Evolutionary conservation across 345 rosid species (phyloP), one percentile per base, ranked within the genome.

Genomic region (Rhodamnia argentea): DNA sequence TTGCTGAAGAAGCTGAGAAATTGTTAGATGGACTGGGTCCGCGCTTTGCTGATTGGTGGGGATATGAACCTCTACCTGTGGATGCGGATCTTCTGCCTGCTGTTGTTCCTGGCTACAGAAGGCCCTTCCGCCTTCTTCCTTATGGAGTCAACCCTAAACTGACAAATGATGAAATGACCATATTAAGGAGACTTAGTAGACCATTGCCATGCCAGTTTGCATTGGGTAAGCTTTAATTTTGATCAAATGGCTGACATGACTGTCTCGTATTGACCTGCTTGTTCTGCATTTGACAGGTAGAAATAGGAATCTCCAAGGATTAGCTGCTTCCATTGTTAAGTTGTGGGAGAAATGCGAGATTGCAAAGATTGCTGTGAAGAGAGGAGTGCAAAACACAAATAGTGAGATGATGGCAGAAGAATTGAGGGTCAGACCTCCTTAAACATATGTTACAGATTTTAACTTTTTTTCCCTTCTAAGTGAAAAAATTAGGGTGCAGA

Each of bases 321-420:
- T 97, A 90, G 99, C 98, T 85, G 94, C 92, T 89, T 89, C 97
- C 16, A 90, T 96, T 81, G 87, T 95, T 87, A 96, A 96, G 93
- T 94, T 97, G 29, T 97, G 99, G 99, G 99, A 93, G 88, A 96
- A 94, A 94, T 97, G 97, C 90, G 99, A 97, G 93, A 91, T 96
- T 90, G 99, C 90, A 83, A 97, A 97, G 92, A 91, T 97, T 92
- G 96, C 98, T 37, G 94, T 96, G 82, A 97, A 96, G 95, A 97
- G 98, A 92, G 98, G 97, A 83, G 93, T 87, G 29, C 96, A 95
- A 89, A 94, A 94, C 89, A 94, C 96, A 16, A 94, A 93, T 84
- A 94, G 96, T 86, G 92, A 88, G 90, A 60, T 95, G 92, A 97
- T 97, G 98, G 96, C 96, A 37, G 95, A 95, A 90, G 98, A 97